Conservation (phyloP, 2,329 filamentous ascomycete species). For the Paecilomyces sp. region DNA sequence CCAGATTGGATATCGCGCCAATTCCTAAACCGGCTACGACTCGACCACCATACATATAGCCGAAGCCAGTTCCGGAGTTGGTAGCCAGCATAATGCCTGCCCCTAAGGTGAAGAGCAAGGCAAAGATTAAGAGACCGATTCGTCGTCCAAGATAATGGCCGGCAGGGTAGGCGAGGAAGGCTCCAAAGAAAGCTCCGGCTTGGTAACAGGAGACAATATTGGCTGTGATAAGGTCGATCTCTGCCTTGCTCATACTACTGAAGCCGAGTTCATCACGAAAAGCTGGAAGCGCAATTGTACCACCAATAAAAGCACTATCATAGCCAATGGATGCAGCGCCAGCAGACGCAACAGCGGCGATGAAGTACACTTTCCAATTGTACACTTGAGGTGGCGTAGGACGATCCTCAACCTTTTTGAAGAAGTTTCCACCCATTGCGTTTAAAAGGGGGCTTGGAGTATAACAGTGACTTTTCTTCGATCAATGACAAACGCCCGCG, state of each 20-base stretch:
- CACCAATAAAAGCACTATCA: constrained; percentile 73
- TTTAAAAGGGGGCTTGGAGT: no score
- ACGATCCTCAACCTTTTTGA: constrained; percentile 28
- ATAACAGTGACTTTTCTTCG: no score
- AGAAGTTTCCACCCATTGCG: background rate
- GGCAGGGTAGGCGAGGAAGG: constrained; percentile 59
- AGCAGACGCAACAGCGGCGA: constrained; percentile 48
- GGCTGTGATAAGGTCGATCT: constrained; percentile 55
- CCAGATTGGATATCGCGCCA: constrained; percentile 50
- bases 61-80: constrained; percentile 51
- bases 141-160: constrained; percentile 63
- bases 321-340: constrained; percentile 55
- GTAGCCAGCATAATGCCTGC: constrained; percentile 66
- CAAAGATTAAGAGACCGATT: constrained; percentile 55
- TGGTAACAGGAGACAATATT: constrained; percentile 80
- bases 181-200: constrained; percentile 76
- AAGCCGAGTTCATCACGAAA: constrained; percentile 65
- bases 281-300: constrained; percentile 62
- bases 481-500: no score
- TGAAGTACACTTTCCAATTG: constrained; percentile 53
- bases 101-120: constrained; percentile 60
- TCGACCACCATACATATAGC: constrained; percentile 50
- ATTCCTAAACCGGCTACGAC: constrained; percentile 53
- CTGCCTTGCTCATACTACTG: constrained; percentile 36
- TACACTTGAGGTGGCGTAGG: constrained; percentile 53